Percentiles rank a stretch among this genome's conserved stretches.
phyloP scores from a whole-genome alignment of 164 flowering plant species.

The Annona cherimola region DNA sequence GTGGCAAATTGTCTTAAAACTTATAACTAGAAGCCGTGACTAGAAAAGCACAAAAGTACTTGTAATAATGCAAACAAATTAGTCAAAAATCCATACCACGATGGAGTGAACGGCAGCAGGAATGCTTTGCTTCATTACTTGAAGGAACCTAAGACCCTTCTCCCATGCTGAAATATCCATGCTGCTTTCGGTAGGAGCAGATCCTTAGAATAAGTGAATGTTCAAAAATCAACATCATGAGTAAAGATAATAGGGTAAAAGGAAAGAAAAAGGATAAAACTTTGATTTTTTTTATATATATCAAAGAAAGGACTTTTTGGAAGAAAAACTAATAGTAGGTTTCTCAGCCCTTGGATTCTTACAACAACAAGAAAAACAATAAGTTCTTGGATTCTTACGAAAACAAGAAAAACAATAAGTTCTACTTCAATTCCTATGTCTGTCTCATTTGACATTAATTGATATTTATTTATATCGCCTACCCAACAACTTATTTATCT shows the following conservation, averaged over 20 bases:
- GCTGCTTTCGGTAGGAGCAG: conserved; percentile 99
- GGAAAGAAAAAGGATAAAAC: background rate
- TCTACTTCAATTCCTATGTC: too few relatives aligned
- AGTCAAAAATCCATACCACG: conserved; percentile 51
- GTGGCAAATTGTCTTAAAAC: background rate
- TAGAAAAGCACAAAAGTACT: background rate
- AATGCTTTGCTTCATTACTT: conserved; percentile 57
- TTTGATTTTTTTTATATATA: too few relatives aligned
- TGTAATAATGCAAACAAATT: background rate
- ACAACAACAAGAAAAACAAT: too few relatives aligned
- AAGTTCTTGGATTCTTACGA: too few relatives aligned
- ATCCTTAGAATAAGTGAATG: conserved; percentile 95
- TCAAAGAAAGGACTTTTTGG: too few relatives aligned
- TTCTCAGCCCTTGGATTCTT: background rate
- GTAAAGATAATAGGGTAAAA: background rate
- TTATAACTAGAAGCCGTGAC: background rate
- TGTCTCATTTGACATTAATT: too few relatives aligned
- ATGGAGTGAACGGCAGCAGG: conserved; percentile 95
- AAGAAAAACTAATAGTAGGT: background rate
- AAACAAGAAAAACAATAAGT: too few relatives aligned
- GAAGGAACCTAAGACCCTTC: conserved; percentile 67
- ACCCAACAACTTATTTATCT: too few relatives aligned
- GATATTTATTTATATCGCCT: too few relatives aligned
- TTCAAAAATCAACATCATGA: conserved; percentile 74
- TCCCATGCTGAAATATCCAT: conserved; percentile 93